Evolutionary conservation across 208 protist species (phyloP).

Genomic region (Leishmania lainsoni): DNA sequence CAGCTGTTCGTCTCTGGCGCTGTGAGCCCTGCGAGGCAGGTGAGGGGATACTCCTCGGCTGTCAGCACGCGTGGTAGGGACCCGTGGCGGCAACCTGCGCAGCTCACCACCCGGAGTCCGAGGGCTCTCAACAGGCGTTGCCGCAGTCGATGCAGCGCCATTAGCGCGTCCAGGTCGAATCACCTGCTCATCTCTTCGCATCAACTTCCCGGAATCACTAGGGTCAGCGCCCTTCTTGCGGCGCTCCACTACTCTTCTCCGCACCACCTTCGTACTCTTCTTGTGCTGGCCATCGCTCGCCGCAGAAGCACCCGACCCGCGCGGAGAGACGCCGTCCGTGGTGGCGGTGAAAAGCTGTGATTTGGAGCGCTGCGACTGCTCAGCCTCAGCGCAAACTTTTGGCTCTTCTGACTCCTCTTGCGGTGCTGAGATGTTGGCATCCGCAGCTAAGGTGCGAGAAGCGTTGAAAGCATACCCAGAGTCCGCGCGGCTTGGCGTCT

Average conservation of each 20-base stretch:
- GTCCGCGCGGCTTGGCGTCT: background rate
- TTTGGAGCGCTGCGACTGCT: background rate
- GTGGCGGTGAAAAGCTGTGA: conserved; percentile 6
- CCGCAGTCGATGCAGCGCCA: conserved; percentile 1
- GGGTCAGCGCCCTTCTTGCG: conserved; percentile 27
- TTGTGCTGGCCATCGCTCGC: conserved; percentile 14
- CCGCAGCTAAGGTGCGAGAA: background rate
- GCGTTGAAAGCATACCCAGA: background rate
- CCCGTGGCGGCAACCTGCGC: conserved; percentile 21
- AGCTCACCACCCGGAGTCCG: conserved; percentile 21
- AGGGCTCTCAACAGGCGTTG: conserved; percentile 12
- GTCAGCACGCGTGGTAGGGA: conserved; percentile 25
- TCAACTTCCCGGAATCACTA: conserved; percentile 28
- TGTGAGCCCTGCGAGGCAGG: background rate
- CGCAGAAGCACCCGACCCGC: conserved; percentile 12
- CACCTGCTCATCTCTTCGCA: conserved; percentile 28
- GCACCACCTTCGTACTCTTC: conserved; percentile 22
- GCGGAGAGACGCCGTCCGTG: conserved; percentile 7
- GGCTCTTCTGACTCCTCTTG: conserved; percentile 10
- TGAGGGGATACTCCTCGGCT: conserved; percentile 24
- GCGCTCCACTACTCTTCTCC: conserved; percentile 27
- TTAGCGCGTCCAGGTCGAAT: conserved; percentile 29
- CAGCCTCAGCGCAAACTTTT: conserved; percentile 2
- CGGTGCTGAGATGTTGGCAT: background rate
- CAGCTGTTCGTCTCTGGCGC: conserved; percentile 1